These are phyloP conservation scores for Pseudogymnoascus sp. DNA, from an alignment of 2,329 filamentous ascomycete genomes.

Conservation along the genomic window DNA sequence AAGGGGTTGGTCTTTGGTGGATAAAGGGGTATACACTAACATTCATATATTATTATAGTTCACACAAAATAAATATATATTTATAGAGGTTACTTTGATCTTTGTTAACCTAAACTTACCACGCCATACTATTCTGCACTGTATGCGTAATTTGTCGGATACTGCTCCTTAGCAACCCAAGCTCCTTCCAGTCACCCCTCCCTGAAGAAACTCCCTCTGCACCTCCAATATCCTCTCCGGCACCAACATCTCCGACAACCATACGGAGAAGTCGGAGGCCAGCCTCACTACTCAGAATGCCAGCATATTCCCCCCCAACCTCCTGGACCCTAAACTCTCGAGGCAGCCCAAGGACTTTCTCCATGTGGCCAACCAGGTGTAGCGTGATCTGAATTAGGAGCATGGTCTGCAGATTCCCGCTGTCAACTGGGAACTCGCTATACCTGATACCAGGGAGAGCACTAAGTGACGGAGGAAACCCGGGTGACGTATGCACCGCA, in stretches of 20 bases:
- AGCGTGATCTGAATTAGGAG: background rate
- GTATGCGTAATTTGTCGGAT: background rate
- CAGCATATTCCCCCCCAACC: background rate
- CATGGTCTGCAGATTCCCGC: constrained; percentile 1
- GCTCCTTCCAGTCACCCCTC: background rate
- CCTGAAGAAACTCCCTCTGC: background rate
- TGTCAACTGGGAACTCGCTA: background rate
- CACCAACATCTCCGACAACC: background rate
- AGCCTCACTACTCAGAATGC: constrained; percentile 1
- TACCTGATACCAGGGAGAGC: background rate
- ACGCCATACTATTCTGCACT: background rate
- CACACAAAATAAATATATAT: background rate
- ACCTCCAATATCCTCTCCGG: background rate
- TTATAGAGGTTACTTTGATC: background rate
- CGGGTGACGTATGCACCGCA: background rate
- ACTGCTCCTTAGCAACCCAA: background rate
- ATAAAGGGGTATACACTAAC: background rate
- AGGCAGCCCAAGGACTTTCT: background rate
- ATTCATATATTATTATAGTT: background rate
- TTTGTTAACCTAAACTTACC: background rate
- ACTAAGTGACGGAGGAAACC: background rate
- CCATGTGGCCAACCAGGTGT: background rate
- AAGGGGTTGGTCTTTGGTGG: too few species aligned
- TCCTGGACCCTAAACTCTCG: background rate
- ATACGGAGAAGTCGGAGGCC: background rate